phyloP scores from a whole-genome alignment of 257 asterid species.

The Nicotiana paniculata region DNA sequence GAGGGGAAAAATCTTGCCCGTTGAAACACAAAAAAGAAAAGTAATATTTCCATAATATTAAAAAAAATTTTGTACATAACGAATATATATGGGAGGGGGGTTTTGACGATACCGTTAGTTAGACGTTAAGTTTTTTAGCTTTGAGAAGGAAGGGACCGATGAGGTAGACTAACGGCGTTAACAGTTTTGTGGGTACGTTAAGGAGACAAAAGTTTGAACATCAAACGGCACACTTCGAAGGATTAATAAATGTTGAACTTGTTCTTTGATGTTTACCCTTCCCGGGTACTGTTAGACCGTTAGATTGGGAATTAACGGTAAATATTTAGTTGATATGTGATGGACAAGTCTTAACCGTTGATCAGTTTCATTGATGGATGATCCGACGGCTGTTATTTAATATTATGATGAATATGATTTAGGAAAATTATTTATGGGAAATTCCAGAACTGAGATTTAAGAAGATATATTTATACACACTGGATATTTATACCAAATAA shows the following conservation, averaged over 20 bases:
- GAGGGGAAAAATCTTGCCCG: constrained; percentile 54
- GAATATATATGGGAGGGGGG: constrained; percentile 55
- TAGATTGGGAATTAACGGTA: constrained; percentile 9
- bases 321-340: not conserved
- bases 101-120: constrained; percentile 63
- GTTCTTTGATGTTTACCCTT: not conserved
- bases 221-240: constrained; percentile 66
- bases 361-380: too few relatives aligned
- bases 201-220: constrained; percentile 68
- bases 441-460: too few relatives aligned
- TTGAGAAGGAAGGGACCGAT: not conserved
- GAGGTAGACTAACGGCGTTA: constrained; percentile 30
- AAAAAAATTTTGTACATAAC: constrained; percentile 56
- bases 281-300: constrained; percentile 11
- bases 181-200: constrained; percentile 54
- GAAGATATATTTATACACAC: too few relatives aligned
- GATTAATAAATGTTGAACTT: not conserved
- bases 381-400: too few relatives aligned
- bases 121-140: constrained; percentile 20
- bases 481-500: too few relatives aligned
- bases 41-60: constrained; percentile 23
- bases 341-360: too few relatives aligned
- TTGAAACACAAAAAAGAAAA: constrained; percentile 56
- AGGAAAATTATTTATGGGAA: too few relatives aligned
- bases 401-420: too few relatives aligned